Base-by-base conservation (phyloP, 148 eudicot genomes). In the Heliosperma pusillum region DNA sequence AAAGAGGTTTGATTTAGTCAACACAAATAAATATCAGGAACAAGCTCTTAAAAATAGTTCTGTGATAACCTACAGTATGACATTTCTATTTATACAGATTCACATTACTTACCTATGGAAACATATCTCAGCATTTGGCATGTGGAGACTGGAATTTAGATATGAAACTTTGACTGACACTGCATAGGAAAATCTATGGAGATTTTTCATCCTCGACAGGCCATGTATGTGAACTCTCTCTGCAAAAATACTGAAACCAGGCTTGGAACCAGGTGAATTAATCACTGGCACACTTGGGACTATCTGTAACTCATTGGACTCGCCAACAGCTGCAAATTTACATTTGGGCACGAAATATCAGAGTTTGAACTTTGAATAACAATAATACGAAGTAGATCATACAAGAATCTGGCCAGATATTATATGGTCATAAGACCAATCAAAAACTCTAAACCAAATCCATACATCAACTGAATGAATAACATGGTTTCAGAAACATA, bases 221-320 rank as follows among this genome's bases (percentile, higher is more conserved):
- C 98, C 98, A 74, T 84, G 70, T 30, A 94, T 79, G 60, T 82
- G 77, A 77, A 94, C 82, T 77, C 96, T 89, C 78, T 85, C 92
- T 74, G 88, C 88, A 71, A 78, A 70, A 58, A 89, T 80, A 45
- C 81, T 71, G 70, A 64, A 50, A 20, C 87, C 91, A 24, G 90
- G 87, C 82, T 84, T 93, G 12, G 77, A 69, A 72, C 93, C 91
- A 19, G 97, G 98, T 68, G 97, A 87, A 7, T 80, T 82, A 40
- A 65, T 82, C 62, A 88, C 87, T 1, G 72, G 66, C 57, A 87
- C 70, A 55, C 88, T 77, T 15, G 93, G 91, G 42, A 87, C 73
- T 36, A 91, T 60, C 58, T 78, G 82, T 82, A 88, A 69, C 13
- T 79, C 74, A 1, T 71, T 53, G 56, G 83, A 72, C 73, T 77